Percentiles rank a stretch among this genome's conserved stretches.
These are phyloP conservation scores for Athelia sp. DNA, from an alignment of 1,284 basidiomycete species.

Conservation along the genomic window DNA sequence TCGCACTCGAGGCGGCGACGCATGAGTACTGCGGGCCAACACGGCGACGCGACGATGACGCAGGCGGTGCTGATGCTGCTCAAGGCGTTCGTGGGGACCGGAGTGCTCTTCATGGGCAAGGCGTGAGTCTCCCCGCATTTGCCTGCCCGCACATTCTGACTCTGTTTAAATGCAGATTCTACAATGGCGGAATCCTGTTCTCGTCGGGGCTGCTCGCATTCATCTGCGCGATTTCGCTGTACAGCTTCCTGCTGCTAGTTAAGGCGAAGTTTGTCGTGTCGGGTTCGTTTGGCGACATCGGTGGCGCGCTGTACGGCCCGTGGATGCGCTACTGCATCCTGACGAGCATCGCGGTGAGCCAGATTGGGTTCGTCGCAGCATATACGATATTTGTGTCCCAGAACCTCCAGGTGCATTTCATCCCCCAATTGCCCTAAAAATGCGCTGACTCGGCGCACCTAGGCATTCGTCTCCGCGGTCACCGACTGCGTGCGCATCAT, in stretches of 20 bases:
- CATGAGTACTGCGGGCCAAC: conserved; percentile 43
- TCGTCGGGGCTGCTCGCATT: conserved; percentile 75
- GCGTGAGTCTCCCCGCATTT: conserved; percentile 46
- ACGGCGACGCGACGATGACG: conserved; percentile 81
- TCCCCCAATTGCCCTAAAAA: too few species aligned
- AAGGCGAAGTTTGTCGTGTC: conserved; percentile 86
- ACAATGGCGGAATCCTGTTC: conserved; percentile 94
- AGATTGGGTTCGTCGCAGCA: conserved; percentile 85
- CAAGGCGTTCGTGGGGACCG: conserved; percentile 96
- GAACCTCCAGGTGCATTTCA: conserved; percentile 63
- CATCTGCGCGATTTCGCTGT: conserved; percentile 87
- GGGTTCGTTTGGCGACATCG: conserved; percentile 96
- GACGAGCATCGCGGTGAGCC: conserved; percentile 84
- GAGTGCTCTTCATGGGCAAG: conserved; percentile 94
- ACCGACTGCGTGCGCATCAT: conserved; percentile 74
- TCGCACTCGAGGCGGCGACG: conserved; percentile 56
- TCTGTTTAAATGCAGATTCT: conserved; percentile 56
- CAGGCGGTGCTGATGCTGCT: conserved; percentile 91
- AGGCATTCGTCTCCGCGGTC: conserved; percentile 82
- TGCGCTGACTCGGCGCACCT: conserved; percentile 5
- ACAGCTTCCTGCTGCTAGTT: conserved; percentile 92
- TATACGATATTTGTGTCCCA: conserved; percentile 97
- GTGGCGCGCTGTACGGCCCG: conserved; percentile 87
- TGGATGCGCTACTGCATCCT: conserved; percentile 93
- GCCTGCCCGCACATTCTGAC: conserved; percentile 8